These are phyloP conservation scores for Alternaria longipes DNA, from an alignment of 2,329 filamentous ascomycete genomes.

Conservation along the genomic window DNA sequence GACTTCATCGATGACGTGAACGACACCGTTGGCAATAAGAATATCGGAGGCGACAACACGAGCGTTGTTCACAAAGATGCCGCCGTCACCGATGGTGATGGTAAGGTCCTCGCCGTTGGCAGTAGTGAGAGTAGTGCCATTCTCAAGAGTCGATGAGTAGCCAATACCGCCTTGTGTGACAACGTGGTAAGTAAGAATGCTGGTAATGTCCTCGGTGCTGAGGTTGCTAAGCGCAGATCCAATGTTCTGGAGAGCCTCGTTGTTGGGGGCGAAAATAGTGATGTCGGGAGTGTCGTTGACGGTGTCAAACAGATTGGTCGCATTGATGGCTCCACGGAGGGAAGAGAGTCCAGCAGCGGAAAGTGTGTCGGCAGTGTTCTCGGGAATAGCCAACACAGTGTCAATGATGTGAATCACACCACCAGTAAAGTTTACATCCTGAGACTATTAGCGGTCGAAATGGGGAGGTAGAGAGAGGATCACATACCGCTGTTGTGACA, in stretches of 20 bases:
- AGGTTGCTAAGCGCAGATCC: slow-evolving; percentile 62
- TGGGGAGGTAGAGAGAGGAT: not conserved
- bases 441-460: slow-evolving; percentile 1
- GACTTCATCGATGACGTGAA: slow-evolving; percentile 66
- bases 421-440: slow-evolving; percentile 57
- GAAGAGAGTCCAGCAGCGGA: slow-evolving; percentile 50
- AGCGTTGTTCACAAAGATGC: slow-evolving; percentile 57
- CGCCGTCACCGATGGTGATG: slow-evolving; percentile 49
- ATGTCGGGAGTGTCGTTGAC: slow-evolving; percentile 59
- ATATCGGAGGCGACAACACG: slow-evolving; percentile 54
- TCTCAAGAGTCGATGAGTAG: slow-evolving; percentile 60
- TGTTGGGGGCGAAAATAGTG: slow-evolving; percentile 72
- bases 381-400: slow-evolving; percentile 54
- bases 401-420: slow-evolving; percentile 60
- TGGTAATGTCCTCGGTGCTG: slow-evolving; percentile 57
- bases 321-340: slow-evolving; percentile 54
- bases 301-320: slow-evolving; percentile 51
- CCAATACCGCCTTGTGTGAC: slow-evolving; percentile 61
- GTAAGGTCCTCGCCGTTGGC: slow-evolving; percentile 52
- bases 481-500: slow-evolving; percentile 60
- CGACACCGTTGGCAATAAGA: slow-evolving; percentile 57
- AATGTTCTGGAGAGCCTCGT: slow-evolving; percentile 67
- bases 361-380: slow-evolving; percentile 41
- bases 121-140: slow-evolving; percentile 52
- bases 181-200: slow-evolving; percentile 71